These are phyloP conservation scores for Pseudotsuga menziesii DNA, from an alignment of 75 land plant genomes.

Conservation along the genomic window DNA sequence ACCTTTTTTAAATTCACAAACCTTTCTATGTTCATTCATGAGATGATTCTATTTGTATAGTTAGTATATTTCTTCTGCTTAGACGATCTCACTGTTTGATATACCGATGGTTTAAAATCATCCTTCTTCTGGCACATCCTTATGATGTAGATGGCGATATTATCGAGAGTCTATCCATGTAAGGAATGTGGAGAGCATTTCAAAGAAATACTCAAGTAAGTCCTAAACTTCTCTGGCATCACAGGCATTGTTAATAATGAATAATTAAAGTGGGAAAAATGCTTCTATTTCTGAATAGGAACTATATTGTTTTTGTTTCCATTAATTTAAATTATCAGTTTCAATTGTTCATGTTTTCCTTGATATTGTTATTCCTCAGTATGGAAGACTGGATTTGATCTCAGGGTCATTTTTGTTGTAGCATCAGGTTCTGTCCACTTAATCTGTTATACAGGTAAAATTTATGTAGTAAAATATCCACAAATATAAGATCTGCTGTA, in stretches of 20 bases:
- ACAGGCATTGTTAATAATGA: neutral
- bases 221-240: neutral
- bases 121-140: neutral
- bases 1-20: neutral
- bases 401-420: neutral
- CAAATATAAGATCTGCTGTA: neutral
- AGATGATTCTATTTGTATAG: neutral
- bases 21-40: neutral
- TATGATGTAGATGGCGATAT: constrained; percentile 78
- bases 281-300: neutral
- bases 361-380: neutral
- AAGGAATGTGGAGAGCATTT: constrained; percentile 94
- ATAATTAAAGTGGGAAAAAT: neutral
- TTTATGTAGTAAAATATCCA: neutral
- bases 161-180: constrained; percentile 93
- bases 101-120: neutral
- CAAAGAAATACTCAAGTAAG: constrained; percentile 84
- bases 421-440: neutral
- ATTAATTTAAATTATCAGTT: neutral
- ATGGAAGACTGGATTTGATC: neutral
- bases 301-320: neutral
- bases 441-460: neutral
- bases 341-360: neutral
- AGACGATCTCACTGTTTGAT: neutral
- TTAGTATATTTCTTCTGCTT: neutral